Evolutionary conservation across 2,329 filamentous ascomycete species (phyloP), one percentile per base, ranked within the genome.

Genomic region (Microdochium paspali): DNA sequence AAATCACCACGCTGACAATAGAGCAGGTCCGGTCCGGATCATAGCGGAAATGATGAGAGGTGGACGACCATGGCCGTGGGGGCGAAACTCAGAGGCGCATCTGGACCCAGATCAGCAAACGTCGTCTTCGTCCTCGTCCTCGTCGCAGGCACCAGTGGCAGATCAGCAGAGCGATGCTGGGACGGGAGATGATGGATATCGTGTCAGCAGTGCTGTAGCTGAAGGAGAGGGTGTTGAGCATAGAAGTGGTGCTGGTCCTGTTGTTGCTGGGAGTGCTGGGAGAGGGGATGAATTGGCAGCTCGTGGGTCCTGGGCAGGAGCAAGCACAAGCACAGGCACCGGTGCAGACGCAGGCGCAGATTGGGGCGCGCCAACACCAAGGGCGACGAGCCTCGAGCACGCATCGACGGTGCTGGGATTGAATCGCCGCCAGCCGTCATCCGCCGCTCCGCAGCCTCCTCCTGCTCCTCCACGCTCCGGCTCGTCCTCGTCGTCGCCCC

Each of bases 371-470:
- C 35, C 35, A 40, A 40, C 35, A 40, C 35, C 35, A 40, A 40
- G 35, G 20, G 35, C 35, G 35, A 40, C 35, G 35, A 40, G 35
- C 35, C 35, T 40, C 35, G 35, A 40, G 35, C 35, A 40, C 35
- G 35, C 35, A 40, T 40, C 35, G 18, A 40, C 35, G 18, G n/a
- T 40, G 35, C 35, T 40, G 35, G 35, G 35, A 40, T 40, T 40
- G 35, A 40, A 40, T 40, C 35, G 35, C 35, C 35, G 35, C 35
- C 35, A 40, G 35, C 35, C 35, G 35, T 40, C 35, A 40, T 40
- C 35, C 35, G 35, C 35, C 35, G 31, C 35, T 40, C 35, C 35
- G 35, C 35, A 40, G 35, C 35, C 35, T 40, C 18, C 35, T 40
- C n/a, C n/a, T n/a, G n/a, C n/a, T n/a, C n/a, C n/a, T n/a, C n/a